Conservation (phyloP, 2,329 filamentous ascomycete species). For the Xylariaceae sp. region DNA sequence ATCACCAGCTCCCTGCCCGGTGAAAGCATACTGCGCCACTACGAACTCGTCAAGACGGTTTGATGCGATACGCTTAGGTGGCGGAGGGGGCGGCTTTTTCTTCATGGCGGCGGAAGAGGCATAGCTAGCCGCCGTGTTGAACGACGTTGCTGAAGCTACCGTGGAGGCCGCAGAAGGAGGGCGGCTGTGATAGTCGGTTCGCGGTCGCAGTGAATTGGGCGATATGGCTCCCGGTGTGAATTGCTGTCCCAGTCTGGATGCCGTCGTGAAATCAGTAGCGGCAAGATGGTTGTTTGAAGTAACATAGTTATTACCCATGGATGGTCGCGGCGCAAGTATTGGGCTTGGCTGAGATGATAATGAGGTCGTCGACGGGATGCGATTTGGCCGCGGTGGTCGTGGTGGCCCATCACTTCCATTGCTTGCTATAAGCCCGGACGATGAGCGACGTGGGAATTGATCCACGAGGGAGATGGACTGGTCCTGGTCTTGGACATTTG, state of each 20-base stretch:
- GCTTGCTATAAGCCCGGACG: constrained; percentile 50
- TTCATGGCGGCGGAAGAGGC: constrained; percentile 51
- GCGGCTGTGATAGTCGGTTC: constrained; percentile 42
- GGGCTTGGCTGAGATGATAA: constrained; percentile 44
- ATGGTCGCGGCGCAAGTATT: constrained; percentile 30
- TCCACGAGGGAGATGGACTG: constrained; percentile 36
- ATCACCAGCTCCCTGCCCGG: constrained; percentile 72
- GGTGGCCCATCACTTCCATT: constrained; percentile 29
- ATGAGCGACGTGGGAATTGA: constrained; percentile 42
- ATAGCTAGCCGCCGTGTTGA: constrained; percentile 32
- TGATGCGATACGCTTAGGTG: constrained; percentile 62
- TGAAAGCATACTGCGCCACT: constrained; percentile 77
- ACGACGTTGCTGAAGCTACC: constrained; percentile 35
- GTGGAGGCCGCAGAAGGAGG: constrained; percentile 36
- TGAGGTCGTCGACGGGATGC: constrained; percentile 45
- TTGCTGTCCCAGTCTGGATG: constrained; percentile 47
- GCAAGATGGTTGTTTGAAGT: constrained; percentile 41
- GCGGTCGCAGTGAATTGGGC: constrained; percentile 37
- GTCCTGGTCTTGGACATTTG: constrained; percentile 33
- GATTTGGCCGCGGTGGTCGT: constrained; percentile 42
- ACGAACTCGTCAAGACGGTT: constrained; percentile 61
- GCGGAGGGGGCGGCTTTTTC: constrained; percentile 78
- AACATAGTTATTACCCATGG: constrained; percentile 29
- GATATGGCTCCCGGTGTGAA: constrained; percentile 37
- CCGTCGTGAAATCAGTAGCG: constrained; percentile 53